Percentiles rank a stretch among this genome's conserved stretches.
Conservation (phyloP, 2,329 filamentous ascomycete species). For the Eutypa lata region DNA sequence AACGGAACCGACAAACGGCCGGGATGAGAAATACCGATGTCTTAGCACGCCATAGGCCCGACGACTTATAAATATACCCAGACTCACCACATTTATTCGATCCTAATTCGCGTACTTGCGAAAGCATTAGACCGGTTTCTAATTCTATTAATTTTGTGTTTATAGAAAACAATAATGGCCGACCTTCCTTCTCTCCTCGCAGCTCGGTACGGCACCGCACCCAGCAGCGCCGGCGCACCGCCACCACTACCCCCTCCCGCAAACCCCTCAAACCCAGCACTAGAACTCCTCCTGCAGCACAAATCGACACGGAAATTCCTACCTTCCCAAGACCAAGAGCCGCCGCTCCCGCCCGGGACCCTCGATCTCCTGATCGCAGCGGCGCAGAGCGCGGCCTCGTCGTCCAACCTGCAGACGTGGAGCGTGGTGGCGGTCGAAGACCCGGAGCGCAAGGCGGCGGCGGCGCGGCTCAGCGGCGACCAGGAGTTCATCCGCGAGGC, state of each 20-base stretch:
- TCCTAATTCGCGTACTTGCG: no score
- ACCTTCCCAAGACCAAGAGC: no score
- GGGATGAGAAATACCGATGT: no score
- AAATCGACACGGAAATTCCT: slow-evolving; percentile 27
- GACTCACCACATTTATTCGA: no score
- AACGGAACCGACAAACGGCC: no score
- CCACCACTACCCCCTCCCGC: no score
- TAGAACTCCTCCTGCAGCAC: slow-evolving; percentile 26
- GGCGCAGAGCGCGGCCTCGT: slow-evolving; percentile 32
- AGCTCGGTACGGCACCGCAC: slow-evolving; percentile 15
- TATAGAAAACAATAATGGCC: slow-evolving; percentile 6
- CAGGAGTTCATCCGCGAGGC: slow-evolving; percentile 30
- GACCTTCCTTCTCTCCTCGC: slow-evolving; percentile 14
- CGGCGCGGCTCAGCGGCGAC: slow-evolving; percentile 24
- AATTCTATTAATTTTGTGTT: no score
- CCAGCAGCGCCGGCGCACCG: not conserved
- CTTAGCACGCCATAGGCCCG: no score
- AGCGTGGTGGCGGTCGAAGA: slow-evolving; percentile 28
- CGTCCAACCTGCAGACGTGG: slow-evolving; percentile 33
- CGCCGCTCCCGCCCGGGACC: slow-evolving; percentile 16
- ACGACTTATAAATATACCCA: no score
- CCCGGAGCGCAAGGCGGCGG: slow-evolving; percentile 20
- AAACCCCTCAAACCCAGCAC: slow-evolving; percentile 10
- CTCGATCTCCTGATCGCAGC: slow-evolving; percentile 29
- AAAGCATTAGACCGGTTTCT: no score